Evolutionary conservation across 768 basidiomycete species (phyloP), one percentile per base, ranked within the genome.

Genomic region (Suillus subluteus): DNA sequence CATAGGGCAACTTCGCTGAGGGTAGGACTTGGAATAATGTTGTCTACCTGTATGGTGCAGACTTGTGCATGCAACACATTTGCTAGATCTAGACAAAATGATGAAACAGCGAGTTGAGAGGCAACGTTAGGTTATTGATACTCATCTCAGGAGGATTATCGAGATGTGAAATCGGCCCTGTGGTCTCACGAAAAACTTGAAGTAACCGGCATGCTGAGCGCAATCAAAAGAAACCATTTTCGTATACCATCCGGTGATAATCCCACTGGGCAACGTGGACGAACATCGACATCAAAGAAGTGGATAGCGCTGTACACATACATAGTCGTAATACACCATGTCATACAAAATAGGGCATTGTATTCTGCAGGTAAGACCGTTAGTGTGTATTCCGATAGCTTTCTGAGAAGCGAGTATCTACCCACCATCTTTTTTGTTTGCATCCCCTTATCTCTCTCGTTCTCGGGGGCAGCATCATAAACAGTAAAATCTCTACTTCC

Each of bases 391-490:
- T n/a, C 18, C 41, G 48, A 43, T 11, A 43, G 11, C 48, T 54
- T 38, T 21, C 62, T 2, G 38, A 38, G 15, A 21, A 30, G 23
- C 23, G 32, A 40, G 16, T 62, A 63, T 54, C 67, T 26, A 65
- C 91, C 75, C 73, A 94, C 95, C 84, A 90, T 80, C 71, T 88
- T 84, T 75, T 92, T 81, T 46, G 87, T 85, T 73, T 90, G 90
- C 81, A 90, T 89, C 48, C 89, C 90, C 72, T 88, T 86, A 78
- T 97, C 95, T 67, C 89, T 82, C 73, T 93, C 90, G 72, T 98
- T 98, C 84, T 97, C 96, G 70, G 84, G 85, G 1, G 96, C 96
- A 1, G 95, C 94, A 48, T 88, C 89, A 71, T 92, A 98, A 21
- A 95, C 93, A 18, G 86, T 91, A 73, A 98, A 98, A 66, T 82